Percentiles rank a stretch among this genome's conserved stretches.
Conservation (phyloP, 2,329 filamentous ascomycete genomes). For the Leptographium wingfieldii region DNA sequence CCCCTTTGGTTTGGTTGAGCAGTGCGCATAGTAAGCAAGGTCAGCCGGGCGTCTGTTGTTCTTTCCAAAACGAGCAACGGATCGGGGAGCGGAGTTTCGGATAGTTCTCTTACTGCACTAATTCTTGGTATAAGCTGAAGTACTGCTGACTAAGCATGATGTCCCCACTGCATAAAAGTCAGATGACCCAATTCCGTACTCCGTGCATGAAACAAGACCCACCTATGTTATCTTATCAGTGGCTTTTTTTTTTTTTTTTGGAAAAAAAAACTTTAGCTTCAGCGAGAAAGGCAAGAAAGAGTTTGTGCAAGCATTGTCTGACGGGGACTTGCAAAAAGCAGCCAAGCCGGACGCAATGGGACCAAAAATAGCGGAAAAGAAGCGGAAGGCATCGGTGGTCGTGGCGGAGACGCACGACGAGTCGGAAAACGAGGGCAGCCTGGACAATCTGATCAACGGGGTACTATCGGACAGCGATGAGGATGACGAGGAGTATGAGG, state of each 20-base stretch:
- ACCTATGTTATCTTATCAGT: background rate
- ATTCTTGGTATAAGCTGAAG: too few relatives aligned
- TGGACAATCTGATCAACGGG: constrained; percentile 39
- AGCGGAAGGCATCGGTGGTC: constrained; percentile 51
- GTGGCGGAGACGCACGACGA: constrained; percentile 29
- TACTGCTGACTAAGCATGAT: too few relatives aligned
- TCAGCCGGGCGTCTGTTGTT: too few relatives aligned
- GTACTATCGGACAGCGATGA: constrained; percentile 46
- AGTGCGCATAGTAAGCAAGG: too few relatives aligned
- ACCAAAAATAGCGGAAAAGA: constrained; percentile 33
- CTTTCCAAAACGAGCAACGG: background rate
- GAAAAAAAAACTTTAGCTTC: background rate
- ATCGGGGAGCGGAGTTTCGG: background rate
- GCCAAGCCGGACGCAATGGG: constrained; percentile 19
- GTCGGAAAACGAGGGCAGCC: constrained; percentile 47
- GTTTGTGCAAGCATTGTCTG: too few relatives aligned
- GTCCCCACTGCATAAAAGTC: too few relatives aligned
- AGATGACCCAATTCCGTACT: too few relatives aligned
- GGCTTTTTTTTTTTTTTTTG: too few relatives aligned
- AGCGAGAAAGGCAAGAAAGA: background rate
- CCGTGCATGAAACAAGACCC: too few relatives aligned
- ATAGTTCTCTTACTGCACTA: background rate
- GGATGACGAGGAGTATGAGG: constrained; percentile 25
- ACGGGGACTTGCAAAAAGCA: too few relatives aligned
- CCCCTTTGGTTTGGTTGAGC: too few relatives aligned